phyloP scores from a whole-genome alignment of 305 asterid genomes.

The Solanum hybrid region DNA sequence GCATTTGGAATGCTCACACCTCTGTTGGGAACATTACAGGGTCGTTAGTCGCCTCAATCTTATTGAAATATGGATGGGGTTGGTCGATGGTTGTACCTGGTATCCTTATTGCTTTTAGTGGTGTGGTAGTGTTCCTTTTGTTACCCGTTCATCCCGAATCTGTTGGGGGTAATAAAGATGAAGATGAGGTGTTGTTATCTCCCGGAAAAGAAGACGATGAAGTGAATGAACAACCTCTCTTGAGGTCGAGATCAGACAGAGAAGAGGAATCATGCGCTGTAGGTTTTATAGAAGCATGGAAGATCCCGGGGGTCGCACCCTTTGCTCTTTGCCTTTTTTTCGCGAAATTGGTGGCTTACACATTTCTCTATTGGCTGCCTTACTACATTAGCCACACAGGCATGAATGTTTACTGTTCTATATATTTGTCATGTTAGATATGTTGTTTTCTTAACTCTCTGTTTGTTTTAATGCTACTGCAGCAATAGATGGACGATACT shows the following conservation, averaged over 20 bases:
- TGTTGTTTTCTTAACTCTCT: neutral
- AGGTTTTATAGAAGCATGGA: slow-evolving; percentile 77
- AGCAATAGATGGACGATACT: slow-evolving; percentile 71
- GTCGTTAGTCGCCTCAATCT: slow-evolving; percentile 54
- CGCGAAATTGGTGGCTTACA: slow-evolving; percentile 83
- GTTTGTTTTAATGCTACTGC: slow-evolving; percentile 9
- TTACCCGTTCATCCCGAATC: slow-evolving; percentile 67
- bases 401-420: slow-evolving; percentile 10
- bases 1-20: slow-evolving; percentile 93
- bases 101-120: slow-evolving; percentile 43
- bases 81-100: slow-evolving; percentile 89
- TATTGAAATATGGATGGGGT: slow-evolving; percentile 88
- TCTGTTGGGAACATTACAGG: slow-evolving; percentile 91
- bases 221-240: slow-evolving; percentile 31
- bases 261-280: slow-evolving; percentile 30
- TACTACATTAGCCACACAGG: slow-evolving; percentile 94
- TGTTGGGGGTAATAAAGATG: slow-evolving; percentile 40
- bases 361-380: slow-evolving; percentile 88
- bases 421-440: neutral
- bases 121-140: slow-evolving; percentile 43
- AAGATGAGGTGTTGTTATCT: slow-evolving; percentile 15
- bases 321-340: slow-evolving; percentile 84
- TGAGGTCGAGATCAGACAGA: slow-evolving; percentile 9
- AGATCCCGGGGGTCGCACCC: slow-evolving; percentile 81
- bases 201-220: slow-evolving; percentile 42